phyloP scores from a whole-genome alignment of 495 filamentous ascomycete species.

The Penicillium psychrofluorescens region DNA sequence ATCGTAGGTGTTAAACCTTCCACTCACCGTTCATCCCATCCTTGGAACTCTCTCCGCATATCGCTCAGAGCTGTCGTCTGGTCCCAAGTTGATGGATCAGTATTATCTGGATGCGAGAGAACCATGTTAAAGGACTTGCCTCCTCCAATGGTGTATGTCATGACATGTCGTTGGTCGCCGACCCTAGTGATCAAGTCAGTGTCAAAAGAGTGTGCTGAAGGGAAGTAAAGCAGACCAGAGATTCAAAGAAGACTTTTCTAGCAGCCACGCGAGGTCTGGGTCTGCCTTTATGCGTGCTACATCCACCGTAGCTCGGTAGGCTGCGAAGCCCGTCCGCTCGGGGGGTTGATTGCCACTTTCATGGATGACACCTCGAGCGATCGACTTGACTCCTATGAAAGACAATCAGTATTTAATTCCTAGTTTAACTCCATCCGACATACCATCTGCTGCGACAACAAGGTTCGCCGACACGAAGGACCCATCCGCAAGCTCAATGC shows the following conservation, averaged over 20 bases:
- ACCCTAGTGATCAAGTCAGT: conserved; percentile 9
- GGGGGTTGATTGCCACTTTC: conserved; percentile 11
- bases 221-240: conserved; percentile 17
- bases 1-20: neutral
- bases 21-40: conserved; percentile 27
- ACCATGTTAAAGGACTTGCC: conserved; percentile 42
- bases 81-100: conserved; percentile 31
- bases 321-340: conserved; percentile 20
- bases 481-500: conserved; percentile 9
- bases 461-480: conserved; percentile 16
- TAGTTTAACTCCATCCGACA: neutral
- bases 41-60: conserved; percentile 26
- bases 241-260: conserved; percentile 32
- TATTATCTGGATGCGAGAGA: conserved; percentile 36
- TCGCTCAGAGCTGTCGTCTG: conserved; percentile 24
- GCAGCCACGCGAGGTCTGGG: conserved; percentile 24
- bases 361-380: conserved; percentile 19
- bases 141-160: conserved; percentile 38
- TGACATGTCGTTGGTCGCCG: conserved; percentile 30
- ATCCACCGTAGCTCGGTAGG: conserved; percentile 31
- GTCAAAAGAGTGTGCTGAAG: neutral
- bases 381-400: conserved; percentile 22
- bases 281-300: conserved; percentile 23
- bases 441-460: conserved; percentile 34
- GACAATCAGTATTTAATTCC: neutral